Conservation (phyloP, 2,329 filamentous ascomycete genomes). For the Colletotrichum liriopes region DNA sequence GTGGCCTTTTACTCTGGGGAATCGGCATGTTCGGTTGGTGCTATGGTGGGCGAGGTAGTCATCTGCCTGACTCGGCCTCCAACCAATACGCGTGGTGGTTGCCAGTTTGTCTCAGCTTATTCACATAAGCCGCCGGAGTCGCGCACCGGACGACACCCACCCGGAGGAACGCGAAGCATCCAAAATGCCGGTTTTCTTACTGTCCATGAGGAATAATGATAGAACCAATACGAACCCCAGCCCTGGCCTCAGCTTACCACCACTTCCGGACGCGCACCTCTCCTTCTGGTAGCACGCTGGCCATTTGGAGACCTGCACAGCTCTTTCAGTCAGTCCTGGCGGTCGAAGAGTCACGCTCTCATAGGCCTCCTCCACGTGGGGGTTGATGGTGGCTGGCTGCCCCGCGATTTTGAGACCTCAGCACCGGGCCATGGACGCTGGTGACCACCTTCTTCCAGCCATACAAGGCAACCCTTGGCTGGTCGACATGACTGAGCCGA, state of each 20-base stretch:
- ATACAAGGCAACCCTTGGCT: slow-evolving; percentile 48
- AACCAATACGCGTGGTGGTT: slow-evolving; percentile 38
- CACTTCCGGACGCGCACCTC: slow-evolving; percentile 23
- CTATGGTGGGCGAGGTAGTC: slow-evolving; percentile 35
- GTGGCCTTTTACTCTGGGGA: slow-evolving; percentile 9
- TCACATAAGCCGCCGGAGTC: slow-evolving; percentile 41
- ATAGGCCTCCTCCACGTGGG: slow-evolving; percentile 45
- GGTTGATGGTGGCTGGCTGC: slow-evolving; percentile 41
- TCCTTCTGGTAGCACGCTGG: slow-evolving; percentile 9
- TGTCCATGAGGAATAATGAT: slow-evolving; percentile 10
- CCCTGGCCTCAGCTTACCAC: slow-evolving; percentile 37
- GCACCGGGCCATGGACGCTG: slow-evolving; percentile 43
- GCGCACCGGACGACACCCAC: slow-evolving; percentile 39
- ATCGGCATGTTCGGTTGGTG: slow-evolving; percentile 36
- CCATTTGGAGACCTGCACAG: slow-evolving; percentile 13
- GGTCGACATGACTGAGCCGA: slow-evolving; percentile 34
- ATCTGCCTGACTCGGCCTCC: slow-evolving; percentile 36
- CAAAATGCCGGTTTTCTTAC: slow-evolving; percentile 35
- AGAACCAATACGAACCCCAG: slow-evolving; percentile 14
- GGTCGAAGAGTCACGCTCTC: slow-evolving; percentile 34
- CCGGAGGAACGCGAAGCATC: slow-evolving; percentile 37
- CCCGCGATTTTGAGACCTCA: slow-evolving; percentile 42
- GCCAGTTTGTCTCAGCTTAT: slow-evolving; percentile 42
- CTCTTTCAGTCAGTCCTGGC: slow-evolving; percentile 17
- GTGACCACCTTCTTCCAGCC: slow-evolving; percentile 46